phyloP scores from a whole-genome alignment of 768 basidiomycete genomes.

The Epithele typhae region DNA sequence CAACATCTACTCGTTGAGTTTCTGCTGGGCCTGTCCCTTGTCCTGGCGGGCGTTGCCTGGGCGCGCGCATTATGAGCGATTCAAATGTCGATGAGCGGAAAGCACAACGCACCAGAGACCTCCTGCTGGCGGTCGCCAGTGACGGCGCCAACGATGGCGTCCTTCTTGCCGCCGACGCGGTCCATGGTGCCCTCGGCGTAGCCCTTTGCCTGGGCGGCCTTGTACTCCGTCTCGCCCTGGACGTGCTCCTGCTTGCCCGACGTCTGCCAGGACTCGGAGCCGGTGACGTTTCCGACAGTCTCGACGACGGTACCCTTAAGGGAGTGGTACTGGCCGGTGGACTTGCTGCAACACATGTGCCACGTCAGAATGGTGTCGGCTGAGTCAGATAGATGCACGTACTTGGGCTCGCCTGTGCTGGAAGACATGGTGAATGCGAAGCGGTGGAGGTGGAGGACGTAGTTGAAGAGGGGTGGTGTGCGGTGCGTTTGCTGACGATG shows the following conservation, averaged over 20 bases:
- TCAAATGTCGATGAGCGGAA: background rate
- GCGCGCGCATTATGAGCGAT: background rate
- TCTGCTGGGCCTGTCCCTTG: constrained; percentile 18
- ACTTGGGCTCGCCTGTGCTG: constrained; percentile 22
- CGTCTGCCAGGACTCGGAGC: constrained; percentile 37
- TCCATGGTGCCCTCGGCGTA: constrained; percentile 47
- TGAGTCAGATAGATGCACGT: background rate
- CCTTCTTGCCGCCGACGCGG: constrained; percentile 47
- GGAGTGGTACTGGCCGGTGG: constrained; percentile 37
- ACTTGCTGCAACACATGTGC: constrained; percentile 23
- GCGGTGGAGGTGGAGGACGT: no score
- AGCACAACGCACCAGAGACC: constrained; percentile 35
- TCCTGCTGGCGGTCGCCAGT: constrained; percentile 53
- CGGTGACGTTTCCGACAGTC: constrained; percentile 40
- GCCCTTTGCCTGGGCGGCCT: constrained; percentile 44
- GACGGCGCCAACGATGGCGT: constrained; percentile 50
- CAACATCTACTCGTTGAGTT: constrained; percentile 20
- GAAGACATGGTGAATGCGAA: background rate
- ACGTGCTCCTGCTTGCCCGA: constrained; percentile 48
- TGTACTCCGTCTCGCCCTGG: constrained; percentile 43
- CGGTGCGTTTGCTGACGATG: no score
- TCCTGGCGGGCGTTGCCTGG: constrained; percentile 17
- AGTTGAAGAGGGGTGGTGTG: background rate
- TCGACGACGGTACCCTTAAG: constrained; percentile 35
- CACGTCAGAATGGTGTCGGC: background rate